Evolutionary conservation across 768 basidiomycete species (phyloP).

Genomic region (Hericium alpestre): DNA sequence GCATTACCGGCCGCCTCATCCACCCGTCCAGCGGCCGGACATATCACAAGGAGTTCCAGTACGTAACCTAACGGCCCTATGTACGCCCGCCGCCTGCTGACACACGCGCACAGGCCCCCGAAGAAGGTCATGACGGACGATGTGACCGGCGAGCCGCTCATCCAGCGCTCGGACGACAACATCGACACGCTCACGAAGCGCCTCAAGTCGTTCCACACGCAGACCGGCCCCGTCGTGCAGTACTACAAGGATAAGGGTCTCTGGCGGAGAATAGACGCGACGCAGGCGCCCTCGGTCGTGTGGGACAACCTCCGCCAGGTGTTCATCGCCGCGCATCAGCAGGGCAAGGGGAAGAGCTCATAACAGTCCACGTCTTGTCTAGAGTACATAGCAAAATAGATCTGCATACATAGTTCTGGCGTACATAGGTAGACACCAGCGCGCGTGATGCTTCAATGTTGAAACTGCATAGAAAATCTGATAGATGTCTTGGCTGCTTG

Average conservation of each 20-base stretch:
- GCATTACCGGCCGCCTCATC: constrained; percentile 93
- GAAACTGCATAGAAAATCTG: too few relatives aligned
- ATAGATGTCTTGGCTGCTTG: too few relatives aligned
- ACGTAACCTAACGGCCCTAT: constrained; percentile 22
- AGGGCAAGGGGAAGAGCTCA: constrained; percentile 9
- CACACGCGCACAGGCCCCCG: constrained; percentile 59
- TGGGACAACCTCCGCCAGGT: constrained; percentile 74
- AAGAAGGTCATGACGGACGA: constrained; percentile 95
- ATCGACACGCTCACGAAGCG: constrained; percentile 90
- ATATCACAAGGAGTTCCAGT: constrained; percentile 95
- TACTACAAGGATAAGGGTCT: constrained; percentile 91
- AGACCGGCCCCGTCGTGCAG: constrained; percentile 91
- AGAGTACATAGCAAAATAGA: background rate
- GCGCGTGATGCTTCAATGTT: too few relatives aligned
- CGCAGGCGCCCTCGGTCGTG: constrained; percentile 84
- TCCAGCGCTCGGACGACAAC: constrained; percentile 97
- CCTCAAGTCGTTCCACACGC: constrained; percentile 77
- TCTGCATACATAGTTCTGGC: background rate
- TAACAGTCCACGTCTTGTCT: background rate
- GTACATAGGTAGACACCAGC: too few relatives aligned
- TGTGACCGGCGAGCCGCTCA: constrained; percentile 87
- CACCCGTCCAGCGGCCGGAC: constrained; percentile 83
- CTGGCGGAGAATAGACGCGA: constrained; percentile 87
- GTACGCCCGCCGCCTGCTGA: background rate
- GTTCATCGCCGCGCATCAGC: constrained; percentile 41